Evolutionary conservation across 2,329 filamentous ascomycete species (phyloP).

Genomic region (Xylariales sp.): DNA sequence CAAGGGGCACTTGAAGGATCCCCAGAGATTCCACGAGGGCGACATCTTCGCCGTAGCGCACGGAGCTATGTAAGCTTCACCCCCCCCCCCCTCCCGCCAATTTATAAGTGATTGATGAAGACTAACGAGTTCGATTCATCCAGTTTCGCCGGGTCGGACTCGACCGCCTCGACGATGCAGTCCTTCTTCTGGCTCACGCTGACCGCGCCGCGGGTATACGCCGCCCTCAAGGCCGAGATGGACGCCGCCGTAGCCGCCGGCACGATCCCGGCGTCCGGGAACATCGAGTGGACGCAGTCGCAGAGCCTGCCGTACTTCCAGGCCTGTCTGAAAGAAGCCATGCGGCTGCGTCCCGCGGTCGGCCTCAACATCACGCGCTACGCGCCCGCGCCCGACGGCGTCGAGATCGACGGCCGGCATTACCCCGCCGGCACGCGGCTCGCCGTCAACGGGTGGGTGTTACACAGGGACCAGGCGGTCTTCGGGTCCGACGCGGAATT

Average conservation of each 20-base stretch:
- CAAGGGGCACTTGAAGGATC: constrained; percentile 63
- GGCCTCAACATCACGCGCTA: constrained; percentile 65
- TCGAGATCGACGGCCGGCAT: constrained; percentile 61
- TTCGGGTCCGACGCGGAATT: constrained; percentile 65
- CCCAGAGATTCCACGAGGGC: constrained; percentile 59
- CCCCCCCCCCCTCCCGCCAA: neutral
- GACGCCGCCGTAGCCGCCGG: constrained; percentile 53
- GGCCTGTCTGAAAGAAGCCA: constrained; percentile 66
- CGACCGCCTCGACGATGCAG: constrained; percentile 69
- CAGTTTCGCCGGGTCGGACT: constrained; percentile 70
- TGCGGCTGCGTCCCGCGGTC: constrained; percentile 67
- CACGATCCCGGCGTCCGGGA: constrained; percentile 53
- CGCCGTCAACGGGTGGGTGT: constrained; percentile 66
- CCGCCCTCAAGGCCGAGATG: constrained; percentile 57
- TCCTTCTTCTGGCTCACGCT: constrained; percentile 65
- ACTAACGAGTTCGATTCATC: neutral
- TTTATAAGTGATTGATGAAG: neutral
- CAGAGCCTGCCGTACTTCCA: constrained; percentile 65
- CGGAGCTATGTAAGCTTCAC: constrained; percentile 62
- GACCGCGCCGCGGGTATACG: constrained; percentile 57
- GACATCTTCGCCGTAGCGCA: constrained; percentile 69
- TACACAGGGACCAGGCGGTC: constrained; percentile 59
- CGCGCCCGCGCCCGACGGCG: constrained; percentile 61
- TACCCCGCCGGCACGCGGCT: constrained; percentile 65
- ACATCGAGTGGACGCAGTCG: constrained; percentile 60